These are phyloP conservation scores for Colletotrichum euphorbiae DNA, from an alignment of 2,329 filamentous ascomycete genomes.

Conservation along the genomic window DNA sequence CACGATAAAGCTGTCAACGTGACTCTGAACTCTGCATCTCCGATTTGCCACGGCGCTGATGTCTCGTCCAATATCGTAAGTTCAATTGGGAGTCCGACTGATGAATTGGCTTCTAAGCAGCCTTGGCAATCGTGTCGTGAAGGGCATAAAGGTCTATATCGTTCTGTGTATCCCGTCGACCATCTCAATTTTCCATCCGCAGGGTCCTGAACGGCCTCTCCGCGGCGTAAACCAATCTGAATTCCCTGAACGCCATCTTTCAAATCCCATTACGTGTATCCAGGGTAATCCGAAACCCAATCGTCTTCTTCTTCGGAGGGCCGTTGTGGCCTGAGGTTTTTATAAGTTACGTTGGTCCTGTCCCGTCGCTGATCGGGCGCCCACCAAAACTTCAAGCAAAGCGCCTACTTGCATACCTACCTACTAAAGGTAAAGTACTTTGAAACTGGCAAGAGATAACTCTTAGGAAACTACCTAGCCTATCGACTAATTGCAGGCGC, in stretches of 20 bases:
- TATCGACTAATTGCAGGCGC: no score
- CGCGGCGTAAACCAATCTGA: not conserved
- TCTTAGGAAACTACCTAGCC: no score
- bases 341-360: no score
- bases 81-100: not conserved
- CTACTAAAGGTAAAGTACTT: no score
- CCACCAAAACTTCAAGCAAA: no score
- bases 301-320: no score
- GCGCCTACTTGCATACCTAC: no score
- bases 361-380: no score
- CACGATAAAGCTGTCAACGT: conserved; percentile 5
- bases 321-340: no score
- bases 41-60: not conserved
- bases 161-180: not conserved
- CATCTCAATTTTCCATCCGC: not conserved
- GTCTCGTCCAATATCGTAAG: not conserved
- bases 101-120: not conserved
- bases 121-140: not conserved
- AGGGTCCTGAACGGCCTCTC: not conserved
- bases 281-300: not conserved
- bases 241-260: conserved; percentile 14
- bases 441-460: no score
- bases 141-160: not conserved
- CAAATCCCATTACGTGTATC: not conserved
- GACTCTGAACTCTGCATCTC: not conserved